Evolutionary conservation across 2,329 filamentous ascomycete species (phyloP).

Genomic region (Plectosphaerella plurivora): DNA sequence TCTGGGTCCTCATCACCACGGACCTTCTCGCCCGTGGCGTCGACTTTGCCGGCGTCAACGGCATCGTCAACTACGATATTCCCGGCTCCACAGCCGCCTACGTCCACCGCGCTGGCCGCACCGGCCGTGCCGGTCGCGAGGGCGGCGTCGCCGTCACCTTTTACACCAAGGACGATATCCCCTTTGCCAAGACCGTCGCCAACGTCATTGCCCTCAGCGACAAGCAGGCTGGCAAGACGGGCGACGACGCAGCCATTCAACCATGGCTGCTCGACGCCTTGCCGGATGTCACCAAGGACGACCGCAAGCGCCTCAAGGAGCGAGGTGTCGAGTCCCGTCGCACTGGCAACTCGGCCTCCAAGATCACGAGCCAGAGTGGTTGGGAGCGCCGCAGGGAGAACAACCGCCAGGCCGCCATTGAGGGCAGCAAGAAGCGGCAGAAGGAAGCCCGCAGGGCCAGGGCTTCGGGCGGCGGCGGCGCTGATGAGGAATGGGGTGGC

Average conservation of each 20-base stretch:
- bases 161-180: constrained; percentile 93
- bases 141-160: constrained; percentile 90
- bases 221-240: constrained; percentile 56
- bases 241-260: constrained; percentile 58
- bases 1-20: constrained; percentile 96
- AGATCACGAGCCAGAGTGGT: constrained; percentile 80
- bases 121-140: constrained; percentile 79
- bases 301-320: constrained; percentile 77
- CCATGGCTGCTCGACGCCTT: constrained; percentile 87
- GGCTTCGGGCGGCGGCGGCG: constrained; percentile 14
- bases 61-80: constrained; percentile 96
- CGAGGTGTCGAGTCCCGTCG: constrained; percentile 72
- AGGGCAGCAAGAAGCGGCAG: constrained; percentile 55
- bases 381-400: constrained; percentile 68
- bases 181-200: constrained; percentile 82
- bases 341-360: constrained; percentile 40
- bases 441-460: constrained; percentile 18
- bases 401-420: constrained; percentile 59
- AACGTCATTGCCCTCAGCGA: constrained; percentile 87
- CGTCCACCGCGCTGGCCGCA: constrained; percentile 88
- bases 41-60: constrained; percentile 92
- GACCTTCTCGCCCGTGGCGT: constrained; percentile 89
- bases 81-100: constrained; percentile 87
- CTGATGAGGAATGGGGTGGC: constrained; percentile 41
- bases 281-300: constrained; percentile 77